A percentile compares a stretch with the other conserved stretches of the same genome.
Evolutionary conservation across 2,329 filamentous ascomycete genomes (phyloP).

Genomic region (Penicillium sp.): DNA sequence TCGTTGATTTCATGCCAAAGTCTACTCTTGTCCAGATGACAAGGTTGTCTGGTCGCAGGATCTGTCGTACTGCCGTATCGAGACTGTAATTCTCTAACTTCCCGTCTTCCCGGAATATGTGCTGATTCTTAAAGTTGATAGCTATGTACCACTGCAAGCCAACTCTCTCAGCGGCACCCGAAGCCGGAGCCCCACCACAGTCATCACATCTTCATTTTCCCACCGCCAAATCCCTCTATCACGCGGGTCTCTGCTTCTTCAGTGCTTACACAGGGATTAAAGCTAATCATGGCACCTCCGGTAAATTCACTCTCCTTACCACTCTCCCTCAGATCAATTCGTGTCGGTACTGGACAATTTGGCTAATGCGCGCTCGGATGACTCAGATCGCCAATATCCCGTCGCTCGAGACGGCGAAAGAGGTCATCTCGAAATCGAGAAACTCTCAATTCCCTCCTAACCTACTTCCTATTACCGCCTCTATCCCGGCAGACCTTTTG

Average conservation of each 20-base stretch:
- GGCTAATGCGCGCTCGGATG: slow-evolving; percentile 17
- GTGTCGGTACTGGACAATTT: neutral
- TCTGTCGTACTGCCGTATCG: no score
- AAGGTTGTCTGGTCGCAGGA: no score
- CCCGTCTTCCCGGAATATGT: no score
- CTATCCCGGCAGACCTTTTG: slow-evolving; percentile 88
- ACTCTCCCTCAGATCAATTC: neutral
- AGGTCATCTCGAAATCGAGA: slow-evolving; percentile 58
- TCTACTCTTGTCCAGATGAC: no score
- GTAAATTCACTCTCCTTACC: slow-evolving; percentile 24
- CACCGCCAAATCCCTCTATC: slow-evolving; percentile 25
- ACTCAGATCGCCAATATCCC: slow-evolving; percentile 59
- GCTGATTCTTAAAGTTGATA: neutral
- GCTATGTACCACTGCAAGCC: neutral
- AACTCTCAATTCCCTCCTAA: slow-evolving; percentile 67
- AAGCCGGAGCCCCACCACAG: slow-evolving; percentile 24
- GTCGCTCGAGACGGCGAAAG: slow-evolving; percentile 63
- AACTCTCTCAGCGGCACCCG: neutral
- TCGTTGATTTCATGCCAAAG: no score
- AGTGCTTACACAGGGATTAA: slow-evolving; percentile 3
- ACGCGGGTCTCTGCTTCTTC: slow-evolving; percentile 2
- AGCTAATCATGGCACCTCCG: slow-evolving; percentile 31
- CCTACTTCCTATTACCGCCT: slow-evolving; percentile 78
- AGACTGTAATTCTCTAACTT: no score
- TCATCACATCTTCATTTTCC: slow-evolving; percentile 25